A percentile compares a stretch with the other conserved stretches of the same genome.
Conservation (phyloP, 2,329 filamentous ascomycete genomes). For the Clarireedia paspali region DNA sequence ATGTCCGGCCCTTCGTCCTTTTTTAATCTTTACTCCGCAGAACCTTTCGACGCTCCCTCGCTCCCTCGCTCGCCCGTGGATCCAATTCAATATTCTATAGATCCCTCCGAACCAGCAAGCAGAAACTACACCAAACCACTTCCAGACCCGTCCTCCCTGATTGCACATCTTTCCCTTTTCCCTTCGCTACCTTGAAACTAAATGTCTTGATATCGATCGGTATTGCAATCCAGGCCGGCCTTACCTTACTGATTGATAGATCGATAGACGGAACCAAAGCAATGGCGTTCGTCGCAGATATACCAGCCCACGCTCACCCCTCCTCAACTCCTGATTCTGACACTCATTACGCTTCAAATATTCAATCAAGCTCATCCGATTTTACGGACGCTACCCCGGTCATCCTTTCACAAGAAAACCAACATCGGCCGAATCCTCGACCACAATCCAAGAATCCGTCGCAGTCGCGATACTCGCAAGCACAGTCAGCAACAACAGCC, state of each 20-base stretch:
- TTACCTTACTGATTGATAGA: constrained; percentile 8
- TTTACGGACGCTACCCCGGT: constrained; percentile 14
- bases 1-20: too few relatives aligned
- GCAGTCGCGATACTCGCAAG: constrained; percentile 2
- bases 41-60: too few relatives aligned
- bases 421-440: constrained; percentile 12
- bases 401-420: constrained; percentile 10
- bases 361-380: constrained; percentile 19
- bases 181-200: neutral
- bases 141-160: too few relatives aligned
- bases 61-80: too few relatives aligned
- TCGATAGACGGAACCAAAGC: constrained; percentile 6
- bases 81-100: too few relatives aligned
- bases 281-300: constrained; percentile 20
- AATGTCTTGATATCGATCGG: constrained; percentile 6
- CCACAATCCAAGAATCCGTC: constrained; percentile 9
- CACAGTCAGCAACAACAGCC: constrained; percentile 11
- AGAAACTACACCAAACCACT: too few relatives aligned
- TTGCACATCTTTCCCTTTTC: constrained; percentile 19
- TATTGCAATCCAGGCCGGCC: constrained; percentile 1
- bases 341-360: constrained; percentile 25
- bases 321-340: constrained; percentile 21
- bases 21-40: too few relatives aligned
- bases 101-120: too few relatives aligned
- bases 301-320: constrained; percentile 15